Evolutionary conservation across 139 green algal species (phyloP).

Genomic region (Chlamydomonas asymmetrica): DNA sequence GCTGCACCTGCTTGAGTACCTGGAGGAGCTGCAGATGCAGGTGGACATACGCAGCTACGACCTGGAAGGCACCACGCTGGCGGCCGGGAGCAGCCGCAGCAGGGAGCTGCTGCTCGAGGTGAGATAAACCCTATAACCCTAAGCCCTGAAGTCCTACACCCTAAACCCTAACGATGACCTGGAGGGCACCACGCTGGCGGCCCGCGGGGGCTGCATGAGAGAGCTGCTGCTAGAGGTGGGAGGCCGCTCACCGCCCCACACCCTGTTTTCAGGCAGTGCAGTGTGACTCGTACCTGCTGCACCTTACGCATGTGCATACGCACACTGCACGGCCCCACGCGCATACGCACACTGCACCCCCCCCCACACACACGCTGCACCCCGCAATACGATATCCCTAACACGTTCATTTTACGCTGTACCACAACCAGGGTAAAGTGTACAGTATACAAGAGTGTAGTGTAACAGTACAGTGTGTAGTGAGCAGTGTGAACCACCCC

Average conservation of each 20-base stretch:
- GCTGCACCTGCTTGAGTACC: slow-evolving; percentile 36
- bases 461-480: no score
- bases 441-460: no score
- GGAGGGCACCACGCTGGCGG: neutral
- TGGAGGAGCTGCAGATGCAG: slow-evolving; percentile 57
- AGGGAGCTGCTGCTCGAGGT: slow-evolving; percentile 18
- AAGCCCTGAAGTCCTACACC: neutral
- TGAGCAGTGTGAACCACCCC: neutral
- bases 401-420: no score
- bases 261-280: no score
- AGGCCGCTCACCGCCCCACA: no score
- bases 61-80: slow-evolving; percentile 19
- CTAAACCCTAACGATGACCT: neutral
- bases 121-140: neutral
- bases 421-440: no score
- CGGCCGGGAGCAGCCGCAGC: neutral
- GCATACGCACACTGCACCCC: no score
- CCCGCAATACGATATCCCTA: no score
- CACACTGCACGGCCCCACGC: no score
- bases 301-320: no score
- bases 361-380: no score
- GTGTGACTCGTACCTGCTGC: no score
- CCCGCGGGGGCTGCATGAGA: neutral
- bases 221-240: neutral
- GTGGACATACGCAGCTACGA: slow-evolving; percentile 49